Conservation (phyloP, 2,329 filamentous ascomycete genomes). For the Stylonectria norvegica region DNA sequence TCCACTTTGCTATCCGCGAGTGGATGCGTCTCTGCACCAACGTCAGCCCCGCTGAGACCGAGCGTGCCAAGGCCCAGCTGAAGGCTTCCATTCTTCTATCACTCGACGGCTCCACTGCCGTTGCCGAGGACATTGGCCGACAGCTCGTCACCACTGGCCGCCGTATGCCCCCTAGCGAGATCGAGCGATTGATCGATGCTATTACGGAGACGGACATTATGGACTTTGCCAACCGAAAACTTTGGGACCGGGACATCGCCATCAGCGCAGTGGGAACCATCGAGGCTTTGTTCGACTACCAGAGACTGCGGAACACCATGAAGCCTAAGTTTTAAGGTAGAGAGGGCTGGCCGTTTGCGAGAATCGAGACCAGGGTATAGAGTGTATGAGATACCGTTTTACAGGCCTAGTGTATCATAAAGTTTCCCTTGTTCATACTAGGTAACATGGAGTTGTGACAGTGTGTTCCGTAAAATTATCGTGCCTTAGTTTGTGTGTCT, state of each 20-base stretch:
- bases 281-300: slow-evolving; percentile 80
- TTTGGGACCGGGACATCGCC: slow-evolving; percentile 97
- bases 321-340: slow-evolving; percentile 65
- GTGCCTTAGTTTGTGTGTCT: too few species aligned
- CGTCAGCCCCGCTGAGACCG: slow-evolving; percentile 85
- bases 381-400: slow-evolving; percentile 55
- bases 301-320: slow-evolving; percentile 79
- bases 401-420: slow-evolving; percentile 54
- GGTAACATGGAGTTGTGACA: slow-evolving; percentile 31
- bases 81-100: slow-evolving; percentile 97
- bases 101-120: slow-evolving; percentile 93
- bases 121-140: slow-evolving; percentile 97
- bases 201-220: slow-evolving; percentile 97
- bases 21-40: slow-evolving; percentile 92
- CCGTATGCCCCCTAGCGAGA: slow-evolving; percentile 85
- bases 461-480: slow-evolving; percentile 8
- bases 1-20: slow-evolving; percentile 97
- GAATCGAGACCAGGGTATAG: slow-evolving; percentile 46
- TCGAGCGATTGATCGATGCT: slow-evolving; percentile 83
- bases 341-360: slow-evolving; percentile 30
- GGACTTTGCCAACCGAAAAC: slow-evolving; percentile 88
- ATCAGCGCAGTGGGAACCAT: slow-evolving; percentile 90
- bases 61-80: slow-evolving; percentile 98
- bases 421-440: slow-evolving; percentile 41
- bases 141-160: slow-evolving; percentile 97